Evolutionary conservation across 2,329 filamentous ascomycete species (phyloP).

Genomic region (Neospermospora avenae): DNA sequence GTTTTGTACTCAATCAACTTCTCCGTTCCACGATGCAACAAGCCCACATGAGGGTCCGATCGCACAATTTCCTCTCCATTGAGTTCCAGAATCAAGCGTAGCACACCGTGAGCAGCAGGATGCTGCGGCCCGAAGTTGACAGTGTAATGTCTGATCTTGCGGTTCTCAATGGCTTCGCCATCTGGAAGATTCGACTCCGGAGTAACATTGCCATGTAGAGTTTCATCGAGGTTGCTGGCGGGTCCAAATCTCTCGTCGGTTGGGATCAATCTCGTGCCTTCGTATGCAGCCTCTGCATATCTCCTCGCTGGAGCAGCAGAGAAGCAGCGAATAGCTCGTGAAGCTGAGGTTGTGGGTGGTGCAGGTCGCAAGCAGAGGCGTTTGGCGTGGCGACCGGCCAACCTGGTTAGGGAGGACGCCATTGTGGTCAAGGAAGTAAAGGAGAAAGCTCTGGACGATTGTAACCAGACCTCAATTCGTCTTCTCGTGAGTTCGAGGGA

Average conservation of each 20-base stretch:
- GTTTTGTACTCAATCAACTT: constrained; percentile 99
- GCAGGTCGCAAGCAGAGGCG: constrained; percentile 55
- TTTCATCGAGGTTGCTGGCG: constrained; percentile 49
- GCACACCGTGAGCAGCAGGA: constrained; percentile 95
- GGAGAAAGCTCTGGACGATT: constrained; percentile 19
- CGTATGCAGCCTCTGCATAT: constrained; percentile 54
- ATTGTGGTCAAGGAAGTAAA: constrained; percentile 46
- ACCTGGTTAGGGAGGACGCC: constrained; percentile 69
- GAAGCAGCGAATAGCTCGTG: constrained; percentile 53
- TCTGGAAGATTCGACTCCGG: constrained; percentile 41
- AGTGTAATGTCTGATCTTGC: constrained; percentile 97
- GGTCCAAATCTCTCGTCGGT: constrained; percentile 62
- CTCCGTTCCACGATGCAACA: constrained; percentile 95
- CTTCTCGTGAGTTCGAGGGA: constrained; percentile 22
- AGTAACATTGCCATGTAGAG: constrained; percentile 26
- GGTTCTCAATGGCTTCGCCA: constrained; percentile 48
- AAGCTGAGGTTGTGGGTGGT: constrained; percentile 35
- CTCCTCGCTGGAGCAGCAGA: constrained; percentile 62
- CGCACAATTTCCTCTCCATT: constrained; percentile 97
- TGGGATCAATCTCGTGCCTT: constrained; percentile 48
- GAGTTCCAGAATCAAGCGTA: constrained; percentile 94
- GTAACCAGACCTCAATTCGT: constrained; percentile 27
- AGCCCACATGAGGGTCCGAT: constrained; percentile 92
- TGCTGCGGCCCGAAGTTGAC: constrained; percentile 99
- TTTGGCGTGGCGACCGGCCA: constrained; percentile 68